Evolutionary conservation across 441 rosid species (phyloP).

Genomic region (Gossypium trilobum): DNA sequence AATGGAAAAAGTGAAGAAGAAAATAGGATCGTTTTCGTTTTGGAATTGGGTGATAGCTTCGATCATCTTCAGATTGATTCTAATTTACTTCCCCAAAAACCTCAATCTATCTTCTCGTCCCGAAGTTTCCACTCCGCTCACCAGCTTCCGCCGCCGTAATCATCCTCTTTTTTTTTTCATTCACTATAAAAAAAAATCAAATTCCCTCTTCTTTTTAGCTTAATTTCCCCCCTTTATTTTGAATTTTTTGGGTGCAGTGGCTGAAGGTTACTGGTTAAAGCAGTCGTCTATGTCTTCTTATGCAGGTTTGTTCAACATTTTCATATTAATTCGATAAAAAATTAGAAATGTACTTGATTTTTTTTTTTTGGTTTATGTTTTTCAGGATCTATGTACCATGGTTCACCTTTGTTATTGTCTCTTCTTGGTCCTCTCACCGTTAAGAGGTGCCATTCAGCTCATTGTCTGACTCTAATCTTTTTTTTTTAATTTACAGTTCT

Average conservation of each 20-base stretch:
- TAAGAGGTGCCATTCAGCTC: constrained; percentile 38
- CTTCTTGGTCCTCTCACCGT: constrained; percentile 76
- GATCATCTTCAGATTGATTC: constrained; percentile 43
- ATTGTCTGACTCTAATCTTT: background rate
- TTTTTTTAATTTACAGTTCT: background rate
- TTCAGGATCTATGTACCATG: constrained; percentile 95
- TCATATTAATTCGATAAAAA: background rate
- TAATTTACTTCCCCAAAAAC: constrained; percentile 53
- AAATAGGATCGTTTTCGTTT: constrained; percentile 32
- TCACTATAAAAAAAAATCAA: background rate
- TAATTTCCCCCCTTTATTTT: background rate
- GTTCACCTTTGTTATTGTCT: constrained; percentile 74
- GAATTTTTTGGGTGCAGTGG: constrained; percentile 25
- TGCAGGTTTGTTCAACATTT: constrained; percentile 25
- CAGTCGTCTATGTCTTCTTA: constrained; percentile 54
- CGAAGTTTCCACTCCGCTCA: constrained; percentile 92
- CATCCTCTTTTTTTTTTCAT: constrained; percentile 11
- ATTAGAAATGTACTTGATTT: background rate
- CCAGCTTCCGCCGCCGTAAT: constrained; percentile 91
- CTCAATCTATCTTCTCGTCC: constrained; percentile 76
- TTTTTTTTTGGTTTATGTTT: constrained; percentile 7
- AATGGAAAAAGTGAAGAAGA: constrained; percentile 26
- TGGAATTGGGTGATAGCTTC: constrained; percentile 55
- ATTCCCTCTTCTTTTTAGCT: constrained; percentile 4
- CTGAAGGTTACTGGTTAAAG: constrained; percentile 64